Conservation (phyloP, 23 red algal genomes). For the Gracilaria vermiculophylla region DNA sequence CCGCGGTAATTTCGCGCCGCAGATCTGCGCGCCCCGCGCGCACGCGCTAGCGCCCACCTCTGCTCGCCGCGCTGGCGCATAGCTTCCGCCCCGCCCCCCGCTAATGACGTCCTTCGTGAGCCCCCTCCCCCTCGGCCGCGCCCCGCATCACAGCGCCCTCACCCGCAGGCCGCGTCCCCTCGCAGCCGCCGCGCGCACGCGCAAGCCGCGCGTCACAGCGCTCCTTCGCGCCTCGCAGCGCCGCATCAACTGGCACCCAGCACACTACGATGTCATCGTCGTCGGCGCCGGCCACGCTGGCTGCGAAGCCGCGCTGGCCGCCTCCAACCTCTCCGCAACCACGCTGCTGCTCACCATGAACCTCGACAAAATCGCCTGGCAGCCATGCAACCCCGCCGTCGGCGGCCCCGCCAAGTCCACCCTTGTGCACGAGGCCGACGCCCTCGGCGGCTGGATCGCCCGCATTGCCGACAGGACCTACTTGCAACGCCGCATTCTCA, state of each 20-base stretch:
- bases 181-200: background rate
- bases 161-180: background rate
- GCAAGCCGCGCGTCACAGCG: background rate
- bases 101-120: background rate
- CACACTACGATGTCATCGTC: constrained; percentile 92
- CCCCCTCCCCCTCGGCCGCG: background rate
- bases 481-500: constrained; percentile 94
- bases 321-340: constrained; percentile 74
- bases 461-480: constrained; percentile 94
- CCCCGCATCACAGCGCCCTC: background rate
- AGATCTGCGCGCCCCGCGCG: no score
- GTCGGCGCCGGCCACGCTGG: constrained; percentile 96
- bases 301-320: constrained; percentile 90
- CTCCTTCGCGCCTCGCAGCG: background rate
- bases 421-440: constrained; percentile 96
- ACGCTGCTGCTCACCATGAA: constrained; percentile 90
- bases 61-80: no score
- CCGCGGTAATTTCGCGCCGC: no score
- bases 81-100: no score
- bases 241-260: constrained; percentile 43
- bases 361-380: constrained; percentile 95
- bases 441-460: constrained; percentile 95
- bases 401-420: constrained; percentile 97
- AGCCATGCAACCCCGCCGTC: constrained; percentile 99
- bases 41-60: no score